phyloP scores from a whole-genome alignment of 1,284 basidiomycete species.

The Apiotrichum montevideense region DNA sequence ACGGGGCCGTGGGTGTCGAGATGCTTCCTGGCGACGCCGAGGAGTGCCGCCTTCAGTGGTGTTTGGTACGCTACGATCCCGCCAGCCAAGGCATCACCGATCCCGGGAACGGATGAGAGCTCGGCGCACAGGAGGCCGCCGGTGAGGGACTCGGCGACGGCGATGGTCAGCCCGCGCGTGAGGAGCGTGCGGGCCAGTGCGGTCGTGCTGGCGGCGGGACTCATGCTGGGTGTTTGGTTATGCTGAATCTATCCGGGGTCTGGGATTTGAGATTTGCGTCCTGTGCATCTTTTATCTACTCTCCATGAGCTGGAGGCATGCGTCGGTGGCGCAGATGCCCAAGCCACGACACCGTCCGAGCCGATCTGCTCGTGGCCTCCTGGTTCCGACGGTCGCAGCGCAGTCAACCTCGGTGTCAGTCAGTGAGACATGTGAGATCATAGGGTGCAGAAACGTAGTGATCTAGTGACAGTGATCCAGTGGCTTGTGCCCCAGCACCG shows the following conservation, averaged over 20 bases:
- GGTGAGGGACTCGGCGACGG: neutral
- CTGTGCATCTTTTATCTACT: no score
- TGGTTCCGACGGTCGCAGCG: no score
- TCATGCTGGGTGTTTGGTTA: neutral
- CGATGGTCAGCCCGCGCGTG: neutral
- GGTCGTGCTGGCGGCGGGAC: neutral
- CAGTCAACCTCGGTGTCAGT: no score
- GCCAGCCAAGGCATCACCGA: neutral
- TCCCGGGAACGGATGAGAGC: neutral
- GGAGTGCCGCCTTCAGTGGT: neutral
- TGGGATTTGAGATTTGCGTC: no score
- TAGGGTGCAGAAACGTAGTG: no score
- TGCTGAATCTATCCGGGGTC: neutral
- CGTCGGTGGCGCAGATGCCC: no score
- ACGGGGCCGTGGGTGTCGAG: neutral
- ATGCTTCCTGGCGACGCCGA: neutral
- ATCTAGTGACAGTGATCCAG: no score
- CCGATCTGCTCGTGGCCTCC: no score
- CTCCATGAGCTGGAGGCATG: no score
- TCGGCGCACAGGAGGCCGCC: neutral
- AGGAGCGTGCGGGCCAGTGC: neutral
- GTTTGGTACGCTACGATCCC: neutral
- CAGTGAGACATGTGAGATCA: no score
- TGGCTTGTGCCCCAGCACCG: no score
- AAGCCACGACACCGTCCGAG: no score